phyloP scores from a whole-genome alignment of 495 filamentous ascomycete genomes.

The Ascodesmis nigricans region DNA sequence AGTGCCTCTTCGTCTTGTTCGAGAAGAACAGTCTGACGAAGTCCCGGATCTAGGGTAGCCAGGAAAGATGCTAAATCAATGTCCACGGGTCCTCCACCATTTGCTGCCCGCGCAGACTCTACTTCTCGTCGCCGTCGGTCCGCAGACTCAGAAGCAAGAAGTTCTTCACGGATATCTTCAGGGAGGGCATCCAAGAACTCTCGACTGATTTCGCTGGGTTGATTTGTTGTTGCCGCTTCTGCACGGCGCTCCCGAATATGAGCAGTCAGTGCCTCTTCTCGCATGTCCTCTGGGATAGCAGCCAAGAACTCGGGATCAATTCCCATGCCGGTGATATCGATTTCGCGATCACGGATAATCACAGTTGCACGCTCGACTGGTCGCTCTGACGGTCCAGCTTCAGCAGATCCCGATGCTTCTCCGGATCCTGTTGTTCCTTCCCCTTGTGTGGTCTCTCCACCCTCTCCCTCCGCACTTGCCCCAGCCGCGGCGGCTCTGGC shows the following conservation, averaged over 20 bases:
- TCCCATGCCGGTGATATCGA: conserved; percentile 82
- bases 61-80: conserved; percentile 90
- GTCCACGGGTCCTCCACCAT: conserved; percentile 45
- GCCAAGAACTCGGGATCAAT: conserved; percentile 89
- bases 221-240: conserved; percentile 45
- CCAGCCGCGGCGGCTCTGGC: conserved; percentile 10
- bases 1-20: conserved; percentile 82
- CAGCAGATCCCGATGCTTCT: conserved; percentile 23
- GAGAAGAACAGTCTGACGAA: conserved; percentile 68
- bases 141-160: conserved; percentile 68
- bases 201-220: conserved; percentile 67
- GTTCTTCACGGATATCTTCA: conserved; percentile 66
- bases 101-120: conserved; percentile 43
- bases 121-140: conserved; percentile 80
- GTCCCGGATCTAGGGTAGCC: conserved; percentile 62
- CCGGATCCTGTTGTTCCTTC: conserved; percentile 23
- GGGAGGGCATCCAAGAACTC: conserved; percentile 91
- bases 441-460: conserved; percentile 26
- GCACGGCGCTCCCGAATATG: conserved; percentile 66
- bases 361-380: conserved; percentile 41
- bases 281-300: conserved; percentile 78
- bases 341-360: conserved; percentile 57
- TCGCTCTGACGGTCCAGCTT: conserved; percentile 31
- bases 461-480: conserved; percentile 28
- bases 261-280: conserved; percentile 83